Base-by-base conservation (phyloP, 495 filamentous ascomycete genomes). In the Lophium mytilinum region DNA sequence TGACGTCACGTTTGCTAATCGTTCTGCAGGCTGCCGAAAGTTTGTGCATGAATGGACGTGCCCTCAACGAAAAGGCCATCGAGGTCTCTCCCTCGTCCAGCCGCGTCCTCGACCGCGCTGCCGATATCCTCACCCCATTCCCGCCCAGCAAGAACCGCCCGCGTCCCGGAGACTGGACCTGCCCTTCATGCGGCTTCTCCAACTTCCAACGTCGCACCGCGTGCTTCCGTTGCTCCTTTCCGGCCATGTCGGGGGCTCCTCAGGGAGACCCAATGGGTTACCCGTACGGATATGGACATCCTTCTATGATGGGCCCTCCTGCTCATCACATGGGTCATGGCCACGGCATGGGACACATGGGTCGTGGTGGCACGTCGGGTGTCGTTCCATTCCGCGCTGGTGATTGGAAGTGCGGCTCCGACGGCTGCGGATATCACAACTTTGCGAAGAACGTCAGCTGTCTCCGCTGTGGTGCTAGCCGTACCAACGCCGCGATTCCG, bases 371-470 rank as follows among this genome's bases (percentile, higher is more conserved):
- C 52, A 83, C 86, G 51, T 85, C 86, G 53, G 91, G 92, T 50
- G 86, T 92, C 55, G 92, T 97, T 54, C 93, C 93, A 18, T 98
- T 97, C 83, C 86, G 93, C 59, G 93, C 93, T 42, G 93, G 93
- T 62, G 93, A 98, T 69, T 98, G 93, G 93, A 96, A 96, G 69
- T 98, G 93, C 70, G 93, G 93, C 45, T 91, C 90, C 37, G 92
- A 96, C 66, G 90, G 90, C n/a, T 98, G 93, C 69, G 89, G 88
- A 35, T 98, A 98, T 66, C 93, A 98, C 73, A 98, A 98, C 72
- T 98, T 98, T 67, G 93, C 93, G 43, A 98, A 98, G 80, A 98
- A 98, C 68, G 92, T 96, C 60, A 93, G 88, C 70, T 98, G 93
- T 71, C 80, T 98, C 52, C 88, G 93, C 52, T 98, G 93, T 66